A percentile compares a stretch with the other conserved stretches of the same genome.
Evolutionary conservation across 208 protist species (phyloP).

Genomic region (Leishmania aethiopica): DNA sequence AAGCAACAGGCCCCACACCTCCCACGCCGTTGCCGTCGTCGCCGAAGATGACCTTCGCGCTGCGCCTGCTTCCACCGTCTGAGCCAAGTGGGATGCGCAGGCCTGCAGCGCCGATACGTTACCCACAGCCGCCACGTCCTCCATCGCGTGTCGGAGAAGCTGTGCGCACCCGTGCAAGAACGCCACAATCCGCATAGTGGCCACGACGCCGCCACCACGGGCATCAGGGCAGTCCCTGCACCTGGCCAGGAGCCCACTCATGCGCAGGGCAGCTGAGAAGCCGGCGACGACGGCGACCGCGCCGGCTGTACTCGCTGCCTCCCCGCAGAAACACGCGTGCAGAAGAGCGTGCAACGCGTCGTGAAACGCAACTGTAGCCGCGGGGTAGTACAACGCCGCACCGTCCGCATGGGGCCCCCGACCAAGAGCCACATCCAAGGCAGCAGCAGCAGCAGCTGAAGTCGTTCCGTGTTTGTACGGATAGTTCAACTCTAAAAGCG

Average conservation of each 20-base stretch:
- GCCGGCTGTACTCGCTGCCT: not conserved
- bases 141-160: constrained; percentile 15
- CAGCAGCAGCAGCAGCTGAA: not conserved
- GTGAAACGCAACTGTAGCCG: not conserved
- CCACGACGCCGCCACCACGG: not conserved
- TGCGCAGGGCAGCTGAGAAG: constrained; percentile 19
- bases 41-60: not conserved
- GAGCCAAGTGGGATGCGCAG: constrained; percentile 24
- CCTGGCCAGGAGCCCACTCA: constrained; percentile 19
- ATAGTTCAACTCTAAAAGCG: constrained; percentile 12
- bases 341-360: constrained; percentile 21
- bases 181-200: not conserved
- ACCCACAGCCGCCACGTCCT: constrained; percentile 17
- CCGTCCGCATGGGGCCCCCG: not conserved
- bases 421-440: not conserved
- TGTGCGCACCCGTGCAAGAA: constrained; percentile 23
- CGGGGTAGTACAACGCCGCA: not conserved
- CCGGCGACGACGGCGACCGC: constrained; percentile 28
- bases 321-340: not conserved
- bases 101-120: constrained; percentile 27
- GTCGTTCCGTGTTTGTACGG: not conserved
- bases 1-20: constrained; percentile 24
- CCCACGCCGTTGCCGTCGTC: not conserved
- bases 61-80: not conserved
- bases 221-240: not conserved